Evolutionary conservation across 1,284 basidiomycete genomes (phyloP), one percentile per base, ranked within the genome.

Genomic region (Porodaedalea pini): DNA sequence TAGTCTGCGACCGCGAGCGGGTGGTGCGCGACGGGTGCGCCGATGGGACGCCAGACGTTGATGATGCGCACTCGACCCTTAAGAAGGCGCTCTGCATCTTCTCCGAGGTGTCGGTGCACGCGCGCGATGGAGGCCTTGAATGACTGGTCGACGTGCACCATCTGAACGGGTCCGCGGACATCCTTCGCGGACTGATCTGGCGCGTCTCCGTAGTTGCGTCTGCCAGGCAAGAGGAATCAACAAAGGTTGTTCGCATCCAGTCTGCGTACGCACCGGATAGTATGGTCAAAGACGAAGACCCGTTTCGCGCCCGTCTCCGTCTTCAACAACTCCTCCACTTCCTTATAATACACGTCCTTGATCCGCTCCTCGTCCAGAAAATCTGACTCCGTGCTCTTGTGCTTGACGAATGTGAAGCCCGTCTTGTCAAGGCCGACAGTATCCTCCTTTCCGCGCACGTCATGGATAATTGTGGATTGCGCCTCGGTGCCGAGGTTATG

Each of bases 71-170:
- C 82, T 34, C 85, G 81, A 17, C 71, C 70, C 61, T 76, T 66
- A 19, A 81, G 70, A 7, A 78, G 72, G 15, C 68, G 69, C 3
- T 76, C 72, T 0, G 69, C 80, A 1, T 82, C 80, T 6, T 67
- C 69, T 15, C 73, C 74, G 25, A 81, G 72, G 61, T 85, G 81
- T 8, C 77, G 73, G 58, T 77, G 75, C 1, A 85, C 82, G 19
- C 82, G 79, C 2, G 70, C 71, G 19, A 77, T 69, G 11, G 78
- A 70, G 2, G 82, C 75, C 10, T 69, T 63, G 36, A 71, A 73
- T 0, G 83, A 82, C 67, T 86, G 83, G 66, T 85, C 84, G 54
- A 82, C 76, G 63, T 85, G 83, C 0, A 78, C 78, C 36, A 63
- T 2, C 56, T 34, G 10, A 58, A 56, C 53, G 21, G 32, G 29